phyloP scores from a whole-genome alignment of 176 grass and related monocot genomes.

The Dactylis glomerata region DNA sequence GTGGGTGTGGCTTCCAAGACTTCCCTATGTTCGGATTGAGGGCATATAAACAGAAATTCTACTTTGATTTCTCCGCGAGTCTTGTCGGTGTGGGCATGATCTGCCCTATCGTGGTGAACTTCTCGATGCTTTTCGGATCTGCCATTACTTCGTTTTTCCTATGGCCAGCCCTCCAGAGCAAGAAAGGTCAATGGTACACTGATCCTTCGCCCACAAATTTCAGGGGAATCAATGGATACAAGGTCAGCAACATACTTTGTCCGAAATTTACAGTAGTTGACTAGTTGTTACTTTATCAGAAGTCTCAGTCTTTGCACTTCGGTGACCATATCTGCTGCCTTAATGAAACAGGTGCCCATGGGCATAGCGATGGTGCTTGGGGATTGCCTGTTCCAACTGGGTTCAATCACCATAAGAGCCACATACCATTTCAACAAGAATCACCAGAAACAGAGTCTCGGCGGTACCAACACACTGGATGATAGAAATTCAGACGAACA shows the following conservation, averaged over 20 bases:
- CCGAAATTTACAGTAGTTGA: neutral
- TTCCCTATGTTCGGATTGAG: slow-evolving; percentile 48
- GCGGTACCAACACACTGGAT: neutral
- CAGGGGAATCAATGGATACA: slow-evolving; percentile 54
- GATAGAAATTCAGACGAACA: neutral
- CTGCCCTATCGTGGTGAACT: slow-evolving; percentile 40
- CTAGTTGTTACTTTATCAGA: neutral
- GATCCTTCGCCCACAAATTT: slow-evolving; percentile 22
- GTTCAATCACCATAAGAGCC: slow-evolving; percentile 18
- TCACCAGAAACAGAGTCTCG: neutral
- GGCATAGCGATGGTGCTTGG: slow-evolving; percentile 53
- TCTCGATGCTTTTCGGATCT: slow-evolving; percentile 41
- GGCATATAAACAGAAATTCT: slow-evolving; percentile 42
- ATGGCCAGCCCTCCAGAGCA: slow-evolving; percentile 30
- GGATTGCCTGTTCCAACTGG: slow-evolving; percentile 42
- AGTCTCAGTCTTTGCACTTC: neutral
- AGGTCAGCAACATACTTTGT: neutral
- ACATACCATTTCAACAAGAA: neutral
- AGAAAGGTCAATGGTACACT: slow-evolving; percentile 46
- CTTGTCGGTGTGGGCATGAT: slow-evolving; percentile 57
- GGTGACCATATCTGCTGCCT: neutral
- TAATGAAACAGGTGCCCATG: slow-evolving; percentile 24
- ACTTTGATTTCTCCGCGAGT: slow-evolving; percentile 56
- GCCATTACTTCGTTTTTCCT: slow-evolving; percentile 34
- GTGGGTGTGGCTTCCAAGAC: slow-evolving; percentile 42